These are phyloP conservation scores for Rhizopogon vesiculosus DNA, from an alignment of 768 basidiomycete genomes.

Conservation along the genomic window DNA sequence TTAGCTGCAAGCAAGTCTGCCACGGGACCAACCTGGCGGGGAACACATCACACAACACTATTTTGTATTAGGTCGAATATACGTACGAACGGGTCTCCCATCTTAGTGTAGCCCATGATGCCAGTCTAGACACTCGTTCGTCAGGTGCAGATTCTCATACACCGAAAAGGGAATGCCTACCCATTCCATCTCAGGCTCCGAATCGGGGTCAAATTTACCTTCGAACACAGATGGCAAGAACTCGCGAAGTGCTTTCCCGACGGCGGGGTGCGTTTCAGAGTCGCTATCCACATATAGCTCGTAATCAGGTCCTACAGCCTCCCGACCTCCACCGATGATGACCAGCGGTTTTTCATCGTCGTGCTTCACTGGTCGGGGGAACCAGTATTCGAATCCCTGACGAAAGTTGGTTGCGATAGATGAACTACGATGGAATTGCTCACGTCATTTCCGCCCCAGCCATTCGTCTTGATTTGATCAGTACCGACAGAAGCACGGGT, in stretches of 20 bases:
- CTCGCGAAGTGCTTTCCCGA: slow-evolving; percentile 45
- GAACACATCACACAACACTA: not conserved
- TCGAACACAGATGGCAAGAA: slow-evolving; percentile 62
- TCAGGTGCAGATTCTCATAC: not conserved
- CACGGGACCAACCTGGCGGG: slow-evolving; percentile 1
- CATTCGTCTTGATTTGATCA: slow-evolving; percentile 34
- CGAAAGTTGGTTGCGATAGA: not conserved
- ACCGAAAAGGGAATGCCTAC: slow-evolving; percentile 33
- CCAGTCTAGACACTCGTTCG: slow-evolving; percentile 50
- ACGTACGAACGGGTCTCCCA: slow-evolving; percentile 64
- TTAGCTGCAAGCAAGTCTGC: not conserved
- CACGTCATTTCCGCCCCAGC: slow-evolving; percentile 43
- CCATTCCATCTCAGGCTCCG: slow-evolving; percentile 73
- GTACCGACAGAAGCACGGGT: slow-evolving; percentile 36
- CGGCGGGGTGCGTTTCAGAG: slow-evolving; percentile 39
- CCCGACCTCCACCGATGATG: slow-evolving; percentile 70
- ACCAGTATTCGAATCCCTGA: slow-evolving; percentile 72
- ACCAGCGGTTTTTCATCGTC: slow-evolving; percentile 45
- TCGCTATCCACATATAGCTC: slow-evolving; percentile 61
- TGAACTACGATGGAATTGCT: not conserved
- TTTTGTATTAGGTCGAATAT: not conserved
- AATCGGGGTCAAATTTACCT: slow-evolving; percentile 36
- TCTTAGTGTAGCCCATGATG: slow-evolving; percentile 71
- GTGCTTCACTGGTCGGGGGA: slow-evolving; percentile 52
- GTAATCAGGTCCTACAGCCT: slow-evolving; percentile 31